phyloP scores from a whole-genome alignment of 163 green algal species.

The Coccomyxa subellipsoidea region DNA sequence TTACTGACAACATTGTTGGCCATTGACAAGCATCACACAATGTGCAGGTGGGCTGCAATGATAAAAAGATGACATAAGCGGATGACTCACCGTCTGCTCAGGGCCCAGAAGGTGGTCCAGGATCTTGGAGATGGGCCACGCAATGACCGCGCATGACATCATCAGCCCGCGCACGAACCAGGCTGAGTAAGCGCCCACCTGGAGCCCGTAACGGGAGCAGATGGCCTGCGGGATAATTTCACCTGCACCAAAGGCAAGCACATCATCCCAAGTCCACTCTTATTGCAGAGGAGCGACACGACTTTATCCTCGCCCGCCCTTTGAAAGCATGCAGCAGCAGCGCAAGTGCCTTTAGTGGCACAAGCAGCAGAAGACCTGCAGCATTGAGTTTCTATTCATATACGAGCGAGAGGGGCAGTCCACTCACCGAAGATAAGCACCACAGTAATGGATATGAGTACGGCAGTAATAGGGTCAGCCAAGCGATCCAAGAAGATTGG shows the following conservation, averaged over 20 bases:
- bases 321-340: neutral
- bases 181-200: conserved; percentile 74
- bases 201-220: conserved; percentile 85
- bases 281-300: too few relatives aligned
- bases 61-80: too few relatives aligned
- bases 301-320: too few relatives aligned
- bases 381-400: neutral
- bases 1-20: too few relatives aligned
- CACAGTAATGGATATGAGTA: conserved; percentile 53
- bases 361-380: neutral
- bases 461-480: conserved; percentile 71
- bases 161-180: conserved; percentile 83
- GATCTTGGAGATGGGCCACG: conserved; percentile 81
- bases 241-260: too few relatives aligned
- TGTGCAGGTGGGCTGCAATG: too few relatives aligned
- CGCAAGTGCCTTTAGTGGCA: neutral
- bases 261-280: too few relatives aligned
- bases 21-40: too few relatives aligned
- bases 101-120: conserved; percentile 84
- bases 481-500: conserved; percentile 89
- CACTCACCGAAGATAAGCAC: conserved; percentile 30
- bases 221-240: conserved; percentile 92
- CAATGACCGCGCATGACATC: conserved; percentile 62
- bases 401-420: neutral
- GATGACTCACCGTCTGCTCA: conserved; percentile 24